A percentile compares a stretch with the other conserved stretches of the same genome.
Conservation (phyloP, 2,329 filamentous ascomycete genomes). For the Trichoderma oligosporum region DNA sequence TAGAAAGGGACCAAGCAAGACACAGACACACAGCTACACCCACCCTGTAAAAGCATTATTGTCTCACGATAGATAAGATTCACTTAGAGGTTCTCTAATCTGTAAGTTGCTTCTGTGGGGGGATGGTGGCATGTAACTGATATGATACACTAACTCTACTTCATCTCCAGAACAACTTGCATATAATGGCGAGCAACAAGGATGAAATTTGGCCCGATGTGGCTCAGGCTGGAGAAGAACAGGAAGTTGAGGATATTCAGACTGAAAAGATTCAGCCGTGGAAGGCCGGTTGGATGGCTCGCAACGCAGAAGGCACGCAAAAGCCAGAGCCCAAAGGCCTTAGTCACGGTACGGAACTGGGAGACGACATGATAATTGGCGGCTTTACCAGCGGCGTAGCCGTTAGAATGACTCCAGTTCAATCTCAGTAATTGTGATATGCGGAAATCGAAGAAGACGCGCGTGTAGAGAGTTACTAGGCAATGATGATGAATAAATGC, state of each 20-base stretch:
- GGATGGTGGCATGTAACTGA: no score
- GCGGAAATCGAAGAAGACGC: no score
- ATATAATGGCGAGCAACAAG: not conserved
- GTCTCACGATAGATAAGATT: not conserved
- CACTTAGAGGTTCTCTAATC: no score
- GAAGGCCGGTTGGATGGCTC: not conserved
- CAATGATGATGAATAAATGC: no score
- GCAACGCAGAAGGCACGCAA: not conserved
- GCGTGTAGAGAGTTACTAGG: no score
- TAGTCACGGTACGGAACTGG: not conserved
- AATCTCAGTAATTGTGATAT: not conserved
- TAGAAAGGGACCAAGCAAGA: no score
- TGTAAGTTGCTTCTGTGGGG: not conserved
- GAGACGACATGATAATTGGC: not conserved
- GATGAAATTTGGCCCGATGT: not conserved
- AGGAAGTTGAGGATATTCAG: not conserved
- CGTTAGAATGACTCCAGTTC: not conserved
- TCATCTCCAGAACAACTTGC: not conserved
- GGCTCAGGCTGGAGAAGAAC: not conserved
- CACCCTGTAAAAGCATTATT: not conserved
- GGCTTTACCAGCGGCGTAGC: conserved; percentile 1
- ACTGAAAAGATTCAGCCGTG: not conserved
- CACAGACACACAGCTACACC: no score
- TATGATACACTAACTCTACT: not conserved
- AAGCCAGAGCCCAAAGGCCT: not conserved